Percentiles rank a stretch among this genome's conserved stretches.
These are phyloP conservation scores for Vanderwaltozyma yarrowii DNA, from an alignment of 805 yeast species.

Conservation along the genomic window DNA sequence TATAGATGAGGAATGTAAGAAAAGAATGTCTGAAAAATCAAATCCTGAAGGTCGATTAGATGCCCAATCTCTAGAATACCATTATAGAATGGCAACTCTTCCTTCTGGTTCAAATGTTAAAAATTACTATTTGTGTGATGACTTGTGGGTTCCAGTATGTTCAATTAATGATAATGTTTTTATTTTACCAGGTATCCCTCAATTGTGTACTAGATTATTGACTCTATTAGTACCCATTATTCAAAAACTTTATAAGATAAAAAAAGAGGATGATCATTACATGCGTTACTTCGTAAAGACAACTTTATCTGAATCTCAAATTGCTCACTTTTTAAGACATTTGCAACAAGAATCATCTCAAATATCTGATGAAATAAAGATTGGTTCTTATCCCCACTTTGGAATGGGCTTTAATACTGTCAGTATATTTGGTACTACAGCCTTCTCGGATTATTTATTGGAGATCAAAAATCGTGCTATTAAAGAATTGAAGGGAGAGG, in stretches of 20 bases:
- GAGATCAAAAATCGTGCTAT: conserved; percentile 39
- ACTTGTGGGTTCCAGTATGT: conserved; percentile 80
- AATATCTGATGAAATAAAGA: conserved; percentile 38
- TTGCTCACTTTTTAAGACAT: conserved; percentile 52
- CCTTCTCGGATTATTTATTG: conserved; percentile 31
- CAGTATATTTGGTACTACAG: conserved; percentile 55
- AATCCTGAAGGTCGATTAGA: conserved; percentile 28
- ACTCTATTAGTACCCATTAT: conserved; percentile 33
- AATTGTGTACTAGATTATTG: conserved; percentile 49
- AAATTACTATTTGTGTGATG: conserved; percentile 38
- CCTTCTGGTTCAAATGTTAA: conserved; percentile 44
- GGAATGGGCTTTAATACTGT: conserved; percentile 55
- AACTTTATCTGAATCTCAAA: conserved; percentile 45
- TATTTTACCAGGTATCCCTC: conserved; percentile 80
- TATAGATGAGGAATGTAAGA: conserved; percentile 48
- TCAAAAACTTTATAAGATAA: conserved; percentile 30
- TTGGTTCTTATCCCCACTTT: conserved; percentile 82
- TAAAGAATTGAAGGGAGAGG: conserved; percentile 42
- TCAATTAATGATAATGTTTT: conserved; percentile 53
- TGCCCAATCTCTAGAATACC: conserved; percentile 45
- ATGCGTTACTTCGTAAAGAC: conserved; percentile 55
- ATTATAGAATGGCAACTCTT: conserved; percentile 68
- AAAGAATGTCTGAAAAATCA: conserved; percentile 45
- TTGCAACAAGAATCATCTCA: conserved; percentile 37
- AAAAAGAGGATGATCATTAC: conserved; percentile 22